Evolutionary conservation across 2,329 filamentous ascomycete species (phyloP), one percentile per base, ranked within the genome.

Genomic region (Scleromitrula shiraiana): DNA sequence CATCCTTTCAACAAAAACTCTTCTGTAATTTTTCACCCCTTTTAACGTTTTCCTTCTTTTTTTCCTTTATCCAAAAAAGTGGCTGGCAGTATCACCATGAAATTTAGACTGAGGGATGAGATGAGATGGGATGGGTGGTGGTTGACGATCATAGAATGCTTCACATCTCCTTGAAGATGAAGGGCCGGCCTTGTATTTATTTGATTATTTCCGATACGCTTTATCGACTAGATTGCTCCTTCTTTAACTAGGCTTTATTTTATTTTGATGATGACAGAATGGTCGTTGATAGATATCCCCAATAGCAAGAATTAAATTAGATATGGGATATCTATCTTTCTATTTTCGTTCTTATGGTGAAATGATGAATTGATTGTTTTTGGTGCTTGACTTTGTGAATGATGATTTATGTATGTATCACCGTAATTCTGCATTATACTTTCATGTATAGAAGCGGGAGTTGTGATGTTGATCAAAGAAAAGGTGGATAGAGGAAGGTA

Each of bases 21-120:
- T 50, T 52, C 53, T 58, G 56, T 60, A 58, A 56, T 57, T 32
- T 58, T n/a, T n/a, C n/a, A n/a, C n/a, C n/a, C n/a, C n/a, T 43
- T 17, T 37, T 17, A 30, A 41, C 17, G 2, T 37, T 26, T 27
- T 12, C 20, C 26, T 54, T 29, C 48, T 51, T 41, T 50, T 33
- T 51, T 48, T 46, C 41, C 32, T 49, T 39, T 33, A 27, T 47
- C 41, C n/a, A n/a, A 60, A 62, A 59, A 57, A 55, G 55, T 46
- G 45, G 37, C 20, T 29, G 45, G 45, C 45, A 37, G 33, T 37
- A 41, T 41, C 12, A 26, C 22, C 29, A 47, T 27, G 37, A 27
- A 42, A n/a, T n/a, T 47, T 47, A 47, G 45, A 47, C 29, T 35
- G 27, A 41, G 22, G 29, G 17, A 14, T 32, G 35, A 32, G n/a